Evolutionary conservation across 345 rosid species (phyloP).

Genomic region (Syzygium jambos): DNA sequence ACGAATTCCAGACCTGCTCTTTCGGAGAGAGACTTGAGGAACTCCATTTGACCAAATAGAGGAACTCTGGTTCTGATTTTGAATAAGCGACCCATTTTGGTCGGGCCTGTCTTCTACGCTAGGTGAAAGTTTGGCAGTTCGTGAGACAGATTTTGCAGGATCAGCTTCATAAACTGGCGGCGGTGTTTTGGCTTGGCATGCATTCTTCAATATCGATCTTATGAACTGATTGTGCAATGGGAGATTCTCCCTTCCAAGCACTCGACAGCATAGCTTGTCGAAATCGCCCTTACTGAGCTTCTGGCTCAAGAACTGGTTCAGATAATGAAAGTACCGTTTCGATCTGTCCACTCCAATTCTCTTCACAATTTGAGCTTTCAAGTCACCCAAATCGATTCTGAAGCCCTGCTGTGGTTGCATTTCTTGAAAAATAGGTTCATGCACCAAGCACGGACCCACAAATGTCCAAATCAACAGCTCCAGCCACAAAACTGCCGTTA

Average conservation of each 20-base stretch:
- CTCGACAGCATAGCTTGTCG: conserved; percentile 60
- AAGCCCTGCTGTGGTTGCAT: conserved; percentile 80
- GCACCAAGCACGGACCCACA: conserved; percentile 29
- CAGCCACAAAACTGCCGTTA: background rate
- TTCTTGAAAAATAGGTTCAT: conserved; percentile 37
- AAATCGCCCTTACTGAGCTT: conserved; percentile 82
- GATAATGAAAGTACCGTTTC: conserved; percentile 60
- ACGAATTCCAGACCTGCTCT: conserved; percentile 56
- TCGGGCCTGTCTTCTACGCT: conserved; percentile 49
- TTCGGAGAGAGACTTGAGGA: conserved; percentile 57
- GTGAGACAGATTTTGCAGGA: conserved; percentile 38
- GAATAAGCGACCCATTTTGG: conserved; percentile 36
- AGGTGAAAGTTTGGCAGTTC: conserved; percentile 24
- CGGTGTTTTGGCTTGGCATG: conserved; percentile 54
- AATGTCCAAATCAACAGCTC: conserved; percentile 6
- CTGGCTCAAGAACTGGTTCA: conserved; percentile 78
- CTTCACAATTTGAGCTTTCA: conserved; percentile 68
- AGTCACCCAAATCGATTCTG: conserved; percentile 77
- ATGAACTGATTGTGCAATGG: conserved; percentile 83
- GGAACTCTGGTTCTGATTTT: conserved; percentile 48
- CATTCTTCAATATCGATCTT: conserved; percentile 71
- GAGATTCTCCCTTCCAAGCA: conserved; percentile 87
- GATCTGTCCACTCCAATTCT: conserved; percentile 84
- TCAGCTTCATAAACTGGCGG: conserved; percentile 49
- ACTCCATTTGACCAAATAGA: conserved; percentile 75